phyloP scores from a whole-genome alignment of 768 basidiomycete species.

The Amanita rubescens region DNA sequence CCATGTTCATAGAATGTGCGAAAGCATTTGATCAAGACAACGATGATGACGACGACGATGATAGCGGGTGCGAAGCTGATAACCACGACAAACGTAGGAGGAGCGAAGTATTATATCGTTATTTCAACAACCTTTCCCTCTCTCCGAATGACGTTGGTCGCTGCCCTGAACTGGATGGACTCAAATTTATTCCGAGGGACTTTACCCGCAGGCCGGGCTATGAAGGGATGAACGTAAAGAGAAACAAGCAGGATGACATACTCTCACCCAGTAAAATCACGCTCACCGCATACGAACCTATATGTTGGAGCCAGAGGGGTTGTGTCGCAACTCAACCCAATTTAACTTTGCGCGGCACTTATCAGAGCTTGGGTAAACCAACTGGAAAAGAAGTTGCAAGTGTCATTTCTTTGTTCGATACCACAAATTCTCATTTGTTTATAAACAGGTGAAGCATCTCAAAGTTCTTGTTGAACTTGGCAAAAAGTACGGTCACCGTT shows the following conservation, averaged over 20 bases:
- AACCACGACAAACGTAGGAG: constrained; percentile 14
- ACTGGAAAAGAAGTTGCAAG: constrained; percentile 36
- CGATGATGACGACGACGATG: background rate
- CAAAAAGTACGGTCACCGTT: constrained; percentile 15
- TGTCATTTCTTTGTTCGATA: constrained; percentile 4
- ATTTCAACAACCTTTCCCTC: constrained; percentile 27
- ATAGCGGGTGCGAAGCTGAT: background rate
- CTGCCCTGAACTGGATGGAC: constrained; percentile 26
- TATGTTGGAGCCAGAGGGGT: constrained; percentile 46
- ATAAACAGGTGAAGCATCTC: constrained; percentile 35
- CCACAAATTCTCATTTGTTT: background rate
- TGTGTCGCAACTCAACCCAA: constrained; percentile 25
- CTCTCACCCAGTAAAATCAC: constrained; percentile 33
- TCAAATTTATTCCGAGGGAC: constrained; percentile 36
- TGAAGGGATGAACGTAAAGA: constrained; percentile 13
- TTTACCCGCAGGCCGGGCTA: constrained; percentile 12
- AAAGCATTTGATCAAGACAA: constrained; percentile 19
- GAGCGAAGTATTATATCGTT: constrained; percentile 25
- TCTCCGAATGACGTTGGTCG: constrained; percentile 10
- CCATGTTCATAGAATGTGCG: constrained; percentile 30
- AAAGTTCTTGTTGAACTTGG: constrained; percentile 25
- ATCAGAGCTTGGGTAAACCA: constrained; percentile 33
- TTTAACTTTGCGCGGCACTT: constrained; percentile 16
- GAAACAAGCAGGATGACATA: constrained; percentile 18
- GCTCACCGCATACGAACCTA: constrained; percentile 26